Evolutionary conservation across 345 rosid species (phyloP).

Genomic region (Ailanthus altissimus): DNA sequence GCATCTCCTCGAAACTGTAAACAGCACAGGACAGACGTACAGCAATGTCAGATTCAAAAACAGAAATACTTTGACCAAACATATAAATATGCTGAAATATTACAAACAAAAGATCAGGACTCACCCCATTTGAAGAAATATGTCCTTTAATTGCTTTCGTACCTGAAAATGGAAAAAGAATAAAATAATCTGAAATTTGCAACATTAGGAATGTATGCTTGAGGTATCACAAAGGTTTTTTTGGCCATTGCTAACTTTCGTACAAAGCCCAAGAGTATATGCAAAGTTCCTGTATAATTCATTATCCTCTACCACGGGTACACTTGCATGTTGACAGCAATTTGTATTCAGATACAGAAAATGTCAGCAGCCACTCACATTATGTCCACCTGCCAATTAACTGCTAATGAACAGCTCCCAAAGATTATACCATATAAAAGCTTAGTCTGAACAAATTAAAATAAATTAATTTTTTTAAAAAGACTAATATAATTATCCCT

Average conservation of each 20-base stretch:
- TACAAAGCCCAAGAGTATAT: background rate
- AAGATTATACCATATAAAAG: background rate
- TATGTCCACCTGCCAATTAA: background rate
- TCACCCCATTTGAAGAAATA: constrained; percentile 85
- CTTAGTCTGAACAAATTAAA: background rate
- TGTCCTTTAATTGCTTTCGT: constrained; percentile 71
- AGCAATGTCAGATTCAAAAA: constrained; percentile 22
- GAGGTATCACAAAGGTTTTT: background rate
- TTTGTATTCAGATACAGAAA: constrained; percentile 2
- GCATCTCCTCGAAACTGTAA: constrained; percentile 95
- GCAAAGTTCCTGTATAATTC: background rate
- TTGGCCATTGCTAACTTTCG: background rate
- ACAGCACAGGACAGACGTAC: constrained; percentile 18
- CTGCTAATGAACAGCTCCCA: background rate
- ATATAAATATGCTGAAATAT: background rate
- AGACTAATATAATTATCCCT: background rate
- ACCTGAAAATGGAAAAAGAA: constrained; percentile 48
- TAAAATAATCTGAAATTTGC: background rate
- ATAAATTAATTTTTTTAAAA: background rate
- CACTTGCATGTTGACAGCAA: background rate
- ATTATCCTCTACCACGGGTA: background rate
- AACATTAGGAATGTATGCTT: background rate
- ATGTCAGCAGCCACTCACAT: background rate
- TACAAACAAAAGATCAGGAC: constrained; percentile 17
- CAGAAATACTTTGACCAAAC: constrained; percentile 12